Percentiles rank a stretch among this genome's conserved stretches.
Conservation (phyloP, 371 early-diverging fungal genomes). For the Coemansia sp. region DNA sequence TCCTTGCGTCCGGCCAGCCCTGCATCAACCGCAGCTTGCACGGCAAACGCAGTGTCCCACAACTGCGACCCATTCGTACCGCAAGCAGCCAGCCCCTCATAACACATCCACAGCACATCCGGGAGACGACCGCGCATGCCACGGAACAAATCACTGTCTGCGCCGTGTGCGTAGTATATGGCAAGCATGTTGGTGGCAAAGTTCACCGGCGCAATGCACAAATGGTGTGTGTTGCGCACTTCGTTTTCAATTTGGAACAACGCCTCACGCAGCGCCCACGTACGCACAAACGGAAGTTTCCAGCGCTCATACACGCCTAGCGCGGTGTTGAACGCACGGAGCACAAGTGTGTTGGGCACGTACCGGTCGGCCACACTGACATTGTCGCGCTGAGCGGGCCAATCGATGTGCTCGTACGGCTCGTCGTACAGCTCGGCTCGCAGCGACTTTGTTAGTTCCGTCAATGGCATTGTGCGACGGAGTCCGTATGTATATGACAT, state of each 20-base stretch:
- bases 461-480: constrained; percentile 59
- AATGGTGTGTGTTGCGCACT: constrained; percentile 84
- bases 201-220: constrained; percentile 93
- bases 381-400: constrained; percentile 80
- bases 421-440: constrained; percentile 83
- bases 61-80: constrained; percentile 98
- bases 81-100: constrained; percentile 92
- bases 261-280: constrained; percentile 71
- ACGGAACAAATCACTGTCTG: constrained; percentile 76
- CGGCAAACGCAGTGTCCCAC: constrained; percentile 93
- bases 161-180: constrained; percentile 80
- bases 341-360: constrained; percentile 75
- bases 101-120: constrained; percentile 90
- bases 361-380: constrained; percentile 82
- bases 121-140: constrained; percentile 69
- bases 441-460: constrained; percentile 69
- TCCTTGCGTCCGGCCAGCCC: constrained; percentile 69
- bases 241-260: constrained; percentile 83
- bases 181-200: constrained; percentile 90
- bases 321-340: constrained; percentile 72
- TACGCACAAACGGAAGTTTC: constrained; percentile 60
- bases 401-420: constrained; percentile 80
- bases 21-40: constrained; percentile 76
- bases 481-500: constrained; percentile 92
- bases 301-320: constrained; percentile 69